A percentile compares a stretch with the other conserved stretches of the same genome.
phyloP scores from a whole-genome alignment of 768 basidiomycete genomes.

The Xanthoconium stramineum region DNA sequence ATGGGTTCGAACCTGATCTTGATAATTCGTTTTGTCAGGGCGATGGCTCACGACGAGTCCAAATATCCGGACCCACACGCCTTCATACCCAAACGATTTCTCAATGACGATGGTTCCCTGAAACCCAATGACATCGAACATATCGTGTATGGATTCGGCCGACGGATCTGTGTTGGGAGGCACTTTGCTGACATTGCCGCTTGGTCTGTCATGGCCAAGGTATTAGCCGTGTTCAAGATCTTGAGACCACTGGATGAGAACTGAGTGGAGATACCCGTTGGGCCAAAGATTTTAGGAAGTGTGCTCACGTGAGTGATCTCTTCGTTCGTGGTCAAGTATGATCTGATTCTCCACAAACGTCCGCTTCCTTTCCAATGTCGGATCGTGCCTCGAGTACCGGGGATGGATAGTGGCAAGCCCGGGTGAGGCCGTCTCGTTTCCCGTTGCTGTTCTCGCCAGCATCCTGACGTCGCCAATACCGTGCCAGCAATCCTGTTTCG shows the following conservation, averaged over 20 bases:
- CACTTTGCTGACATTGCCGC: slow-evolving; percentile 19
- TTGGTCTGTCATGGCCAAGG: slow-evolving; percentile 13
- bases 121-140: slow-evolving; percentile 3
- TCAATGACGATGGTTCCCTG: slow-evolving; percentile 26
- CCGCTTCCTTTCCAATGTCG: slow-evolving; percentile 7
- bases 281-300: slow-evolving; percentile 4
- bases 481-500: slow-evolving; percentile 53
- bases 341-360: not conserved
- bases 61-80: slow-evolving; percentile 35
- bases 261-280: slow-evolving; percentile 4
- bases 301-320: slow-evolving; percentile 1
- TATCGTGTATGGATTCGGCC: slow-evolving; percentile 24
- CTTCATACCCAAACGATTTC: slow-evolving; percentile 39
- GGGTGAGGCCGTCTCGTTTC: slow-evolving; percentile 2
- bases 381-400: slow-evolving; percentile 4
- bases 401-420: slow-evolving; percentile 11
- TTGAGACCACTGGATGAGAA: slow-evolving; percentile 6
- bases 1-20: not conserved
- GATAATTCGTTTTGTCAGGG: slow-evolving; percentile 1
- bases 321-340: too few species aligned
- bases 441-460: not conserved
- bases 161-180: slow-evolving; percentile 23
- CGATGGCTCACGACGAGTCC: slow-evolving; percentile 14
- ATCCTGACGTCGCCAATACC: not conserved
- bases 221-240: slow-evolving; percentile 16